Percentiles rank a stretch among this genome's conserved stretches.
These are phyloP conservation scores for Nephelium lappaceum DNA, from an alignment of 345 rosid genomes.

Conservation along the genomic window DNA sequence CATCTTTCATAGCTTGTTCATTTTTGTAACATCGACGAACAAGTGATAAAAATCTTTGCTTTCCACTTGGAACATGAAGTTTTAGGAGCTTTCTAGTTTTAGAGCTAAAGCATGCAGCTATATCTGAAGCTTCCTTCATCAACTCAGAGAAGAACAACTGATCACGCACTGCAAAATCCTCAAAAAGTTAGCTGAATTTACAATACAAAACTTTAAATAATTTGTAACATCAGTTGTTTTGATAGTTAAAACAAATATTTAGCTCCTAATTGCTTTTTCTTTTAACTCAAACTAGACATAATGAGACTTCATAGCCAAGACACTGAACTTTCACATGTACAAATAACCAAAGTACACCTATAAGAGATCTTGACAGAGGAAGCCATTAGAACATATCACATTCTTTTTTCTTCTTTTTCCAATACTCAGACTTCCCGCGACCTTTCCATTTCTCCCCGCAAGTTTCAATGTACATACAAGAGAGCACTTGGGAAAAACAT, in stretches of 20 bases:
- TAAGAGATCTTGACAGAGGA: neutral
- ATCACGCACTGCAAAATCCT: conserved; percentile 68
- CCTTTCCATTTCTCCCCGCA: neutral
- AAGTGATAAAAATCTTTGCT: conserved; percentile 58
- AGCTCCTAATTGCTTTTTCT: neutral
- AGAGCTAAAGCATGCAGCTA: conserved; percentile 78
- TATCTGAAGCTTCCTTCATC: conserved; percentile 81
- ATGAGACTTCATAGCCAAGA: neutral
- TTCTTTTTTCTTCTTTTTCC: neutral
- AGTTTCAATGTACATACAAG: neutral
- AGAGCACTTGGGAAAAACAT: too few species aligned
- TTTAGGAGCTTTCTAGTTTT: conserved; percentile 81
- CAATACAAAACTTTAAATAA: neutral
- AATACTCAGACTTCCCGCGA: neutral
- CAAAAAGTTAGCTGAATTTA: neutral
- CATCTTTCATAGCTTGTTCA: conserved; percentile 58
- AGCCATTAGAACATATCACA: neutral
- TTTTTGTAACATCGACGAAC: conserved; percentile 65
- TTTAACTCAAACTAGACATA: neutral
- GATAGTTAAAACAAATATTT: neutral
- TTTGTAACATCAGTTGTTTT: neutral
- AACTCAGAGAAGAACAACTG: conserved; percentile 78
- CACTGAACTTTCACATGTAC: neutral
- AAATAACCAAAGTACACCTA: neutral
- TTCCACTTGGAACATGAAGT: conserved; percentile 73